Base-by-base conservation (phyloP, 2,329 filamentous ascomycete species). In the Talaromyces sp. region DNA sequence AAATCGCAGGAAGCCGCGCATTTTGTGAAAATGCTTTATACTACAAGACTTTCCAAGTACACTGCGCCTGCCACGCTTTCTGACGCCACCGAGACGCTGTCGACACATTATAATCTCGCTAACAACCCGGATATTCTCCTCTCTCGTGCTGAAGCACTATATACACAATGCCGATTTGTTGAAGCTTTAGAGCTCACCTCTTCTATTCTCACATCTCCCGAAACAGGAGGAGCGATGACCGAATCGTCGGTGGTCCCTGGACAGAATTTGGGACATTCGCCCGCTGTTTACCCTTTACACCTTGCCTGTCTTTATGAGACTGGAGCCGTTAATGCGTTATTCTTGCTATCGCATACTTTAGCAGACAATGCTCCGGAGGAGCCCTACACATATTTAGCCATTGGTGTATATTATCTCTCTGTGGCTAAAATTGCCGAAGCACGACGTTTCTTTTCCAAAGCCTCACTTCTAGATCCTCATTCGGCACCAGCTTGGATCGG, bases 401-500 rank as follows among this genome's bases (percentile, higher is more conserved):
- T 99, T 10, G 94, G 91, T 10, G 88, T 92, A 31, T 99, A 97
- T 78, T 99, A 99, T 74, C 86, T 97, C 62, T 81, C 88, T 15
- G 96, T 92, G 55, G 84, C 86, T 65, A 92, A 91, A 67, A 91
- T 99, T 59, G 89, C 94, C 3, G 94, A 99, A 75, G 92, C 95
- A 9, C 86, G 94, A 10, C 86, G 93, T 39, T 99, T 94, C 78
- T 99, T 99, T 73, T 96, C 90, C 68, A 99, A 99, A 75, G 89
- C 95, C 4, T 96, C 90, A 63, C 89, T 97, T 79, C 93, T 99
- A 87, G 92, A 99, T 69, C 89, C 93, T 6, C 93, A 97, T 75
- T 99, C 96, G 67, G 93, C 93, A 0, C 90, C 94, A 1, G 94
- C 94, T 2, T 99, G 94, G 94, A 97, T 99, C 63, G 94, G 95